phyloP scores from a whole-genome alignment of 2,329 filamentous ascomycete genomes.

The Scedosporium boydii region DNA sequence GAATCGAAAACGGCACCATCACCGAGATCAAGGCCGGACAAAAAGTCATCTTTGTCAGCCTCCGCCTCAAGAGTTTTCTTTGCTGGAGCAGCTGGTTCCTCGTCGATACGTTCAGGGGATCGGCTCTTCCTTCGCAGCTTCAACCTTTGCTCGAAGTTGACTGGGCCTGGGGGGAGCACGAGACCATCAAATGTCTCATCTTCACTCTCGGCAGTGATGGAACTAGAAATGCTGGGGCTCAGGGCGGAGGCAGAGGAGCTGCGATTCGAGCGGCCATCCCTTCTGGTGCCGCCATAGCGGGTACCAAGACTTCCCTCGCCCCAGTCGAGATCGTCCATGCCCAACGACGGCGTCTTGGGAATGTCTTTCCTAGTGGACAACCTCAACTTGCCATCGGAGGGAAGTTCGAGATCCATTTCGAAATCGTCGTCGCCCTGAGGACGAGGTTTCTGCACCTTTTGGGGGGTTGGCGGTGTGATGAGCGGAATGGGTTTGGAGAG shows the following conservation, averaged over 20 bases:
- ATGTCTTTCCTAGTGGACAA: conserved; percentile 53
- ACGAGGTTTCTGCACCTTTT: conserved; percentile 24
- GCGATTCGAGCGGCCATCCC: conserved; percentile 68
- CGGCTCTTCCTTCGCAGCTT: conserved; percentile 57
- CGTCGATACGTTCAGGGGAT: conserved; percentile 40
- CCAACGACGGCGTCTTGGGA: conserved; percentile 50
- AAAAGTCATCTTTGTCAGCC: conserved; percentile 63
- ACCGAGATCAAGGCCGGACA: conserved; percentile 79
- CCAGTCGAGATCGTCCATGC: conserved; percentile 79
- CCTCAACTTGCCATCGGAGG: conserved; percentile 54
- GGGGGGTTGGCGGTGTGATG: conserved; percentile 46
- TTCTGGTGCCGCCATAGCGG: conserved; percentile 75
- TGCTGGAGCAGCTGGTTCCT: conserved; percentile 23
- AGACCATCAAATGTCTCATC: conserved; percentile 90
- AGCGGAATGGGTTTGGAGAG: conserved; percentile 40
- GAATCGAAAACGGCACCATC: conserved; percentile 74
- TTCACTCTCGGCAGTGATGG: conserved; percentile 83
- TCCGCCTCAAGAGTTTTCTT: conserved; percentile 24
- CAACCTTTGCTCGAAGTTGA: conserved; percentile 74
- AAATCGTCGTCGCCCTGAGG: conserved; percentile 52
- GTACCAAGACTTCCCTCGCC: conserved; percentile 89
- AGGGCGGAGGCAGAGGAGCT: conserved; percentile 83
- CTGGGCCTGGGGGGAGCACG: conserved; percentile 69
- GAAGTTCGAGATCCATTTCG: conserved; percentile 64
- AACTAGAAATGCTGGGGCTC: conserved; percentile 88